Base-by-base conservation (phyloP, 257 asterid species). In the Catharanthus roseus region DNA sequence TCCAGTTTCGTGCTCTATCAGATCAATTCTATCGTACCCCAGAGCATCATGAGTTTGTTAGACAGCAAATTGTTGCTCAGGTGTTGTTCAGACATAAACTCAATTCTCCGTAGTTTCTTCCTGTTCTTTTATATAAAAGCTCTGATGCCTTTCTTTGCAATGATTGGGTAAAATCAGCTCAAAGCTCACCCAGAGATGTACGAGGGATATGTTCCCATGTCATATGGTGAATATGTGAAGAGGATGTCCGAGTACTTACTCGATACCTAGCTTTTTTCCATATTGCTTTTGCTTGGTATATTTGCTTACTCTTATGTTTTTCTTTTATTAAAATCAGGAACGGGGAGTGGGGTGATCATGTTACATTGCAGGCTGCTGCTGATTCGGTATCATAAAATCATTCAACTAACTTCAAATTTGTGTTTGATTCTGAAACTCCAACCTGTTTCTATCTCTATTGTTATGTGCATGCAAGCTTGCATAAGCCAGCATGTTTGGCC, bases 311-410 rank as follows among this genome's bases (percentile, higher is more conserved):
- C 62, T 70, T 81, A 56, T 74, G 55, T 70, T 68, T 72, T 75
- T 74, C 57, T 50, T 24, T 39, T 44, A 47, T 49, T 79, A 53
- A n/a, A 79, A 75, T 47, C 84, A 95, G 99, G 85, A 85, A 69
- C 42, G 93, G 95, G 62, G 96, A 88, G 73, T 95, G 98, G 99
- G 99, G 99, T 51, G 99, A 95, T 87, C 99, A 95, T 76, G 98
- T 95, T 62, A 90, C 99, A 4, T 81, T 95, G 85, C 99, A 95
- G 80, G 99, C 99, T 69, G 96, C 98, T 55, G 92, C 98, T 3
- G 97, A 95, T 88, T 86, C 84, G 86, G 99, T 95, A 58, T 66
- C 4, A 72, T 78, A 28, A 11, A 62, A 7, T 21, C 47, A 34
- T 62, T 61, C 24, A 18, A 49, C 55, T 49, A 11, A 49, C 9